Conservation (phyloP, 768 basidiomycete species). For the Postia placenta region DNA sequence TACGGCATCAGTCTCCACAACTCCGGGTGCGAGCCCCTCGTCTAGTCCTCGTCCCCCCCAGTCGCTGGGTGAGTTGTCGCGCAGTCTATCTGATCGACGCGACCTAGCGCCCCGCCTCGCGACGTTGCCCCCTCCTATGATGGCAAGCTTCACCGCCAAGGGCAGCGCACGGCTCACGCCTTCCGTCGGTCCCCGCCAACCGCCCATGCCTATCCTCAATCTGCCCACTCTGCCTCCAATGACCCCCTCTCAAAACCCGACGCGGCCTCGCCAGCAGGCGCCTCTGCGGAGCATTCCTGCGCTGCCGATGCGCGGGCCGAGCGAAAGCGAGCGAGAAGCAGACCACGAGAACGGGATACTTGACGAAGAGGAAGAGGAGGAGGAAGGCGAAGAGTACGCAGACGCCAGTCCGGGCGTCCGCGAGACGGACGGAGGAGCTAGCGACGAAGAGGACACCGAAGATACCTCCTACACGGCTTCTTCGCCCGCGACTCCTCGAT, state of each 20-base stretch:
- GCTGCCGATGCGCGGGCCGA: slow-evolving; percentile 36
- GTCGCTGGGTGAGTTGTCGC: neutral
- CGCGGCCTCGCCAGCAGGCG: slow-evolving; percentile 17
- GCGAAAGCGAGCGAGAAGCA: slow-evolving; percentile 25
- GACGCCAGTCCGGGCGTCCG: slow-evolving; percentile 15
- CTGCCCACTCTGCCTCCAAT: slow-evolving; percentile 42
- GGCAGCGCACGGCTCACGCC: slow-evolving; percentile 40
- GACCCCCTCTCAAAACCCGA: slow-evolving; percentile 15
- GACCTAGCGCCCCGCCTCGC: slow-evolving; percentile 20
- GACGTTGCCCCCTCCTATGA: slow-evolving; percentile 24
- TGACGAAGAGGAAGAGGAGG: slow-evolving; percentile 28
- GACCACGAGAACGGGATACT: slow-evolving; percentile 24
- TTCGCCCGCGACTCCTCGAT: slow-evolving; percentile 4
- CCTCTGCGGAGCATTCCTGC: slow-evolving; percentile 52
- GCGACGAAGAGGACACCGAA: slow-evolving; percentile 33
- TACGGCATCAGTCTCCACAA: neutral
- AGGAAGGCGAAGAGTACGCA: slow-evolving; percentile 18
- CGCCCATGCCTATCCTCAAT: slow-evolving; percentile 40
- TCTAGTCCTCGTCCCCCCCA: neutral
- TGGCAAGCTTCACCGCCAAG: slow-evolving; percentile 25
- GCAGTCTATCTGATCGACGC: slow-evolving; percentile 3
- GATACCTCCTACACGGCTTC: slow-evolving; percentile 18
- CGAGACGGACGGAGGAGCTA: slow-evolving; percentile 27
- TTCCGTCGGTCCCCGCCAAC: slow-evolving; percentile 36
- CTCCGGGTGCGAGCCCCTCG: neutral